A percentile compares a stretch with the other conserved stretches of the same genome.
phyloP scores from a whole-genome alignment of 805 yeast genomes.

The Wickerhamomyces chambardii region DNA sequence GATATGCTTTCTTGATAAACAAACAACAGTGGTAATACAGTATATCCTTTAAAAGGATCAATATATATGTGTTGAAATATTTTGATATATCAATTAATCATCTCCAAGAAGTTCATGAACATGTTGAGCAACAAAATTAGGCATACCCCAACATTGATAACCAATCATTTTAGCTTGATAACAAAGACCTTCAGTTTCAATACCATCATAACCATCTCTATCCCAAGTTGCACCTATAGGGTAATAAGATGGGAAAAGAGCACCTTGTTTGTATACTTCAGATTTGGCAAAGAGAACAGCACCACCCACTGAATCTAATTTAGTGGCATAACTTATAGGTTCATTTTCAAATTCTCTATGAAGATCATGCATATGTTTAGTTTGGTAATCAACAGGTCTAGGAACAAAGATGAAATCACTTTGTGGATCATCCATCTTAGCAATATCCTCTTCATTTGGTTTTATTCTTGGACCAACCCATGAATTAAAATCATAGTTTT shows the following conservation, averaged over 20 bases:
- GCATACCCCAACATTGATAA: slow-evolving; percentile 40
- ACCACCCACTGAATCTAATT: slow-evolving; percentile 43
- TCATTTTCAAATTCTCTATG: slow-evolving; percentile 3
- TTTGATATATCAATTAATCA: not conserved
- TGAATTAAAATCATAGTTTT: slow-evolving; percentile 26
- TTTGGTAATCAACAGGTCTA: slow-evolving; percentile 11
- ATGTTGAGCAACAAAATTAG: slow-evolving; percentile 35
- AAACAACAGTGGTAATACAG: no score
- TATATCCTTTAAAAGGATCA: no score
- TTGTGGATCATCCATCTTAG: slow-evolving; percentile 8
- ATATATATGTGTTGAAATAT: no score
- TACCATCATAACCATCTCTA: slow-evolving; percentile 44
- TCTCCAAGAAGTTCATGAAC: not conserved
- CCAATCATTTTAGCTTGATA: slow-evolving; percentile 35
- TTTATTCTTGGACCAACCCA: slow-evolving; percentile 22
- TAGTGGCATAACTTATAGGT: slow-evolving; percentile 8
- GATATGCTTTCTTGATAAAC: no score
- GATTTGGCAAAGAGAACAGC: slow-evolving; percentile 37
- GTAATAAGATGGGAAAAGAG: slow-evolving; percentile 34
- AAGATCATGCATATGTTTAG: slow-evolving; percentile 15
- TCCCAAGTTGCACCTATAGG: slow-evolving; percentile 36
- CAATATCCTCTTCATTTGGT: slow-evolving; percentile 16
- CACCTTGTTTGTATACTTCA: slow-evolving; percentile 34
- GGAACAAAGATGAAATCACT: slow-evolving; percentile 18
- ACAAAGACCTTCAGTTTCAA: slow-evolving; percentile 46